Conservation (phyloP, 768 basidiomycete species). For the Lactarius hengduanensis region DNA sequence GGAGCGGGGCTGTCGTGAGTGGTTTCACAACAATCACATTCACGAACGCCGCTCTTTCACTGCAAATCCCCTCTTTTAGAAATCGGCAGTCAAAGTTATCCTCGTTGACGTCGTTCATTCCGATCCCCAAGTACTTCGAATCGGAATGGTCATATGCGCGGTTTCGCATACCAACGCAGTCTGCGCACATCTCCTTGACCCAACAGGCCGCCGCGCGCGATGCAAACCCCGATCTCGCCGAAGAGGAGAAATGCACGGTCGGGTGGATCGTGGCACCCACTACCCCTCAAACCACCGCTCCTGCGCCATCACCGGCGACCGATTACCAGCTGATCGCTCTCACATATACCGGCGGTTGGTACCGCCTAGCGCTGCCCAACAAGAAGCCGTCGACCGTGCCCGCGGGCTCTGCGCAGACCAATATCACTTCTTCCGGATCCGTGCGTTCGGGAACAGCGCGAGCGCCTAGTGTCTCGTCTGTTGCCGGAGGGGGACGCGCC, state of each 20-base stretch:
- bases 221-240: conserved; percentile 58
- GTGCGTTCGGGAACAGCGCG: conserved; percentile 49
- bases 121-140: conserved; percentile 86
- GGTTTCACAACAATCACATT: neutral
- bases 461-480: conserved; percentile 56
- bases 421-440: conserved; percentile 36
- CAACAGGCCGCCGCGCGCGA: conserved; percentile 54
- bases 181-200: conserved; percentile 76
- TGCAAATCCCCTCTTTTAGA: conserved; percentile 39
- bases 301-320: conserved; percentile 25
- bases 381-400: conserved; percentile 33
- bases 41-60: conserved; percentile 6
- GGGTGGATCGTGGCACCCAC: conserved; percentile 74
- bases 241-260: conserved; percentile 83
- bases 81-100: conserved; percentile 86
- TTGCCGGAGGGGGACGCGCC: conserved; percentile 44
- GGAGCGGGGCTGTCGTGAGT: conserved; percentile 67
- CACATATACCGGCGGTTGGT: conserved; percentile 92
- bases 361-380: conserved; percentile 66
- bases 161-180: conserved; percentile 83
- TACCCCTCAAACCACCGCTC: conserved; percentile 36
- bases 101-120: conserved; percentile 74
- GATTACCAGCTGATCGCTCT: conserved; percentile 82
- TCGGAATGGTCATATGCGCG: conserved; percentile 98
- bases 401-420: conserved; percentile 28